These are phyloP conservation scores for Blechomonas ayalai DNA, from an alignment of 208 protist species.

Conservation along the genomic window DNA sequence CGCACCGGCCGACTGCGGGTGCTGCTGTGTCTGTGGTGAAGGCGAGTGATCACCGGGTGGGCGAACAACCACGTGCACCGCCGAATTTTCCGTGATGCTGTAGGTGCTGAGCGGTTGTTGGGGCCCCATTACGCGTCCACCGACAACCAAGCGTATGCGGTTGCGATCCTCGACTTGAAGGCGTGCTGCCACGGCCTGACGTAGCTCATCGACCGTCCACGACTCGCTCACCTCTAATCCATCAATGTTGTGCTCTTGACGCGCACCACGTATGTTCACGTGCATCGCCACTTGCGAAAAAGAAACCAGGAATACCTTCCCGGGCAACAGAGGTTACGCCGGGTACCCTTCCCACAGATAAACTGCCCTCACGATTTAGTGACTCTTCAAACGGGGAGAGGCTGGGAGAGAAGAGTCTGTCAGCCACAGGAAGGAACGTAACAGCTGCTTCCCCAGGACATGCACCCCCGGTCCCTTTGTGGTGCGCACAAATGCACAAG, in stretches of 20 bases:
- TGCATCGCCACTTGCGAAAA: no score
- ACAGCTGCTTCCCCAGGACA: no score
- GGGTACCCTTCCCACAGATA: no score
- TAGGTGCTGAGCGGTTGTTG: constrained; percentile 16
- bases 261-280: constrained; percentile 24
- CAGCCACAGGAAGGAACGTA: no score
- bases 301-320: no score
- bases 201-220: constrained; percentile 37
- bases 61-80: constrained; percentile 37
- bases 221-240: constrained; percentile 26
- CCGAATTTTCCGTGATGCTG: constrained; percentile 22
- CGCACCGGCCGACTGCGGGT: neutral
- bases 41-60: constrained; percentile 2
- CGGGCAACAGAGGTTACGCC: no score
- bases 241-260: constrained; percentile 33
- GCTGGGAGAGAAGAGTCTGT: no score
- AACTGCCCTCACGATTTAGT: no score
- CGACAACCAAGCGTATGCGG: constrained; percentile 16
- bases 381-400: no score
- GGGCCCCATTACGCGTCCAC: constrained; percentile 12
- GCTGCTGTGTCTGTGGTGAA: constrained; percentile 7
- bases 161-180: constrained; percentile 12
- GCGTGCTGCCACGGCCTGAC: constrained; percentile 13
- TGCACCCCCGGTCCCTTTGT: no score
- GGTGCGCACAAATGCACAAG: no score